A percentile compares a stretch with the other conserved stretches of the same genome.
Evolutionary conservation across 345 rosid species (phyloP).

Genomic region (Clarkia xantiana): DNA sequence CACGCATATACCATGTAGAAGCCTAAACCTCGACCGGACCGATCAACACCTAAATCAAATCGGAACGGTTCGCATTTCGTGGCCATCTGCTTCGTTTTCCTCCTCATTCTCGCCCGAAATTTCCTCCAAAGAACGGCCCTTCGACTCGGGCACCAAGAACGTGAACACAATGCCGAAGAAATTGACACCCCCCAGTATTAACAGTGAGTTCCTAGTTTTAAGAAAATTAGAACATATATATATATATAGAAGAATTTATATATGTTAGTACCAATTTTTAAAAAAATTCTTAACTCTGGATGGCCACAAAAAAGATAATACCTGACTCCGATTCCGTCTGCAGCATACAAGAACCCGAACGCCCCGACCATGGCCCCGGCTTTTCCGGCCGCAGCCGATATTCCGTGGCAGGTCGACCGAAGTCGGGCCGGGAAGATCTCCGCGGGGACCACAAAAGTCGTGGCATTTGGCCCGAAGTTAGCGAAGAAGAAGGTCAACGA

Average conservation of each 20-base stretch:
- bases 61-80: background rate
- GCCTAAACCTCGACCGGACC: no score
- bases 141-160: conserved; percentile 9
- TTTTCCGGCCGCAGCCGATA: conserved; percentile 1
- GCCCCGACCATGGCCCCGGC: conserved; percentile 10
- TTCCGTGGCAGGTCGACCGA: conserved; percentile 11
- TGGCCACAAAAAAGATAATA: no score
- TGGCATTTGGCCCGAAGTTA: conserved; percentile 10
- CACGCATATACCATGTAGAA: no score
- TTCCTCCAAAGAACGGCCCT: conserved; percentile 10
- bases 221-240: no score
- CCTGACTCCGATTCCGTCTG: conserved; percentile 4
- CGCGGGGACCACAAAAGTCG: conserved; percentile 9
- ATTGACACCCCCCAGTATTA: conserved; percentile 9
- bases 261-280: no score
- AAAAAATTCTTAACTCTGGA: no score
- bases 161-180: conserved; percentile 7
- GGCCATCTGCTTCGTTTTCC: background rate
- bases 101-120: conserved; percentile 9
- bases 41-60: background rate
- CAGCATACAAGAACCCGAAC: conserved; percentile 9
- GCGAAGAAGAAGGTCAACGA: no score
- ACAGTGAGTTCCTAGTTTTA: conserved; percentile 3
- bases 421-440: conserved; percentile 11
- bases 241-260: no score